Base-by-base conservation (phyloP, 768 basidiomycete species). In the Krasilnikovozyma curviuscula region DNA sequence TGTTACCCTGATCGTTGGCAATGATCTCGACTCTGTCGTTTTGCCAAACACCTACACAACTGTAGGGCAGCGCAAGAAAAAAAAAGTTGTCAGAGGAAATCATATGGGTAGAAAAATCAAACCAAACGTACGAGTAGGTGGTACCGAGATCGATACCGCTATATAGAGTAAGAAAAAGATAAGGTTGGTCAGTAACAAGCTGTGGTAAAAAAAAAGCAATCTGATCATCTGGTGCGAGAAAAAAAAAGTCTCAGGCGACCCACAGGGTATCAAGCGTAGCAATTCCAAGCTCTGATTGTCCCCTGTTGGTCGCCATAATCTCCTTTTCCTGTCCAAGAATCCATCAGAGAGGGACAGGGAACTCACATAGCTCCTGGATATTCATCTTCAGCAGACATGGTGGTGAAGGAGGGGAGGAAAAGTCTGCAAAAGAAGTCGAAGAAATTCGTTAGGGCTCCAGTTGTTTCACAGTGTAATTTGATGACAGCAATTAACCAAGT, bases 1-100 rank as follows among this genome's bases (percentile, higher is more conserved):
- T 78, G 76, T 95, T 93, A 60, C 91, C 91, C 81, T 97, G 66
- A 61, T 64, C 59, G 49, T 50, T 50, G 49, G 49, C 45, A 32
- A 50, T 50, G 49, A 50, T 50, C 43, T 50, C 49, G 29, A 50
- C 49, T 18, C 42, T 33, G 44, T 33, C 48, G 48, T 49, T 49
- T 43, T 50, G 49, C 49, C 49, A 50, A 39, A 50, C 49, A 44
- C 48, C 48, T 40, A 42, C 32, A 29, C 40, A 49, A 9, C 33
- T 34, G 48, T 41, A 43, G 7, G n/a, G n/a, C n/a, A n/a, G n/a
- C n/a, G n/a, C n/a, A n/a, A n/a, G 24, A 13, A 16, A 43, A 3
- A 13, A 19, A 6, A 16, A 18, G 16, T 24, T 28, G 41, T 27
- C 41, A 7, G 24, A 7, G 14, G n/a, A 14, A 3, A 7, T 3